A percentile compares a stretch with the other conserved stretches of the same genome.
Evolutionary conservation across 176 grass and related monocot genomes (phyloP).

Genomic region (Urochloa ruziziensis): DNA sequence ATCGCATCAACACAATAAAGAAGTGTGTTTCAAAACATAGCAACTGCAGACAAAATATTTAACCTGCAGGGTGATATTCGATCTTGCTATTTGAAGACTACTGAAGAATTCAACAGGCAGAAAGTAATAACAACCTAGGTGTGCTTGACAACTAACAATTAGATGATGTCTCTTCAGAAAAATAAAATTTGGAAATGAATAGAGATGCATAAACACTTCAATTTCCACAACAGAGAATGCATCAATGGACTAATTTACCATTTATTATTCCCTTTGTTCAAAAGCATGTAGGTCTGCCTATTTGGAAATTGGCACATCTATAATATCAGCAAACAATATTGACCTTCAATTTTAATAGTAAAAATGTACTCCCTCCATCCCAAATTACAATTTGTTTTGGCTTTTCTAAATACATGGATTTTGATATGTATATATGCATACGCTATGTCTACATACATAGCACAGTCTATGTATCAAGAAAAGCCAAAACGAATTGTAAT

Average conservation of each 20-base stretch:
- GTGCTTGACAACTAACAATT: background rate
- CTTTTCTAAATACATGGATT: too few relatives aligned
- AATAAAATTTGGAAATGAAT: background rate
- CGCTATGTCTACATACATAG: too few relatives aligned
- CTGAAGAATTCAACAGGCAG: background rate
- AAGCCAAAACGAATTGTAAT: too few relatives aligned
- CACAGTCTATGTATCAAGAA: too few relatives aligned
- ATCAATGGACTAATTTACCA: background rate
- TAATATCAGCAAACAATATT: background rate
- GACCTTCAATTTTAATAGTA: background rate
- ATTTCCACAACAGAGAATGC: conserved; percentile 14
- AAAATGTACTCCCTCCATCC: too few relatives aligned
- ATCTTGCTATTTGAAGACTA: conserved; percentile 16
- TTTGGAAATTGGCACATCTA: background rate
- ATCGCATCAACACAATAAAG: background rate
- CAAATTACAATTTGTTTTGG: too few relatives aligned
- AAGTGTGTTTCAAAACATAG: background rate
- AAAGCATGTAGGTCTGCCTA: background rate
- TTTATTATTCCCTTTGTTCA: background rate
- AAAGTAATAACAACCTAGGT: conserved; percentile 6
- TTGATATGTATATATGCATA: too few relatives aligned
- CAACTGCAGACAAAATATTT: background rate
- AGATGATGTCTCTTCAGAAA: background rate
- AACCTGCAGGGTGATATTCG: background rate
- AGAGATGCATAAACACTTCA: background rate